Percentiles rank a stretch among this genome's conserved stretches.
phyloP scores from a whole-genome alignment of 768 basidiomycete species.

The Mycena indigotica region DNA sequence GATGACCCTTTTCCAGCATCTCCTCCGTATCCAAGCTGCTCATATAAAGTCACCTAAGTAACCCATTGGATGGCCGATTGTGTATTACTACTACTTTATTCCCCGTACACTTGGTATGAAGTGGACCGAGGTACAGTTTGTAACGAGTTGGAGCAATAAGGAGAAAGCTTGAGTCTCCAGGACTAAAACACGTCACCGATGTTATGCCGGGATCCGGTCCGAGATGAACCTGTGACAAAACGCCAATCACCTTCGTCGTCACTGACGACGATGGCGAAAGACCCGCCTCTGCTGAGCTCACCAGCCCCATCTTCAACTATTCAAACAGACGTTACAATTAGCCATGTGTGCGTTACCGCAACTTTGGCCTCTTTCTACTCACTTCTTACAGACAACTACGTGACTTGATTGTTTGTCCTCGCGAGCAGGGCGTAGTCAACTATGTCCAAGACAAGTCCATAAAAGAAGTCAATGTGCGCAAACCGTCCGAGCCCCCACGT shows the following conservation, averaged over 20 bases:
- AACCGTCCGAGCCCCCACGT: conserved; percentile 44
- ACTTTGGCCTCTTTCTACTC: not conserved
- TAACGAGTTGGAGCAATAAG: no score
- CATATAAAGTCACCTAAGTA: no score
- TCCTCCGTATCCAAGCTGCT: not conserved
- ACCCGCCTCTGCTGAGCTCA: conserved; percentile 46
- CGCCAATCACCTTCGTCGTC: no score
- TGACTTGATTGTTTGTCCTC: conserved; percentile 76
- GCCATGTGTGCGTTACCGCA: conserved; percentile 58
- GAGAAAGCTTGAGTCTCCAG: no score
- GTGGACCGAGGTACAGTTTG: no score
- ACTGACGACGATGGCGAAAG: conserved; percentile 47
- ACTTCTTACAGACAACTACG: conserved; percentile 62
- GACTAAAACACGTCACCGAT: no score
- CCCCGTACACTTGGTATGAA: no score
- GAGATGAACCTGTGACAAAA: no score
- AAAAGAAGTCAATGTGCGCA: conserved; percentile 58
- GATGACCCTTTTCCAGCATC: not conserved
- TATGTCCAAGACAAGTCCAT: conserved; percentile 58
- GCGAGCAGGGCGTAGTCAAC: conserved; percentile 63
- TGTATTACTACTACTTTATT: not conserved
- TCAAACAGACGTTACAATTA: conserved; percentile 53
- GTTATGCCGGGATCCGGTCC: no score
- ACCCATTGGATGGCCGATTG: no score
- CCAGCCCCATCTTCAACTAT: conserved; percentile 42